Conservation (phyloP, 352 stramenopile genomes). For the Aphanomyces stellatus region DNA sequence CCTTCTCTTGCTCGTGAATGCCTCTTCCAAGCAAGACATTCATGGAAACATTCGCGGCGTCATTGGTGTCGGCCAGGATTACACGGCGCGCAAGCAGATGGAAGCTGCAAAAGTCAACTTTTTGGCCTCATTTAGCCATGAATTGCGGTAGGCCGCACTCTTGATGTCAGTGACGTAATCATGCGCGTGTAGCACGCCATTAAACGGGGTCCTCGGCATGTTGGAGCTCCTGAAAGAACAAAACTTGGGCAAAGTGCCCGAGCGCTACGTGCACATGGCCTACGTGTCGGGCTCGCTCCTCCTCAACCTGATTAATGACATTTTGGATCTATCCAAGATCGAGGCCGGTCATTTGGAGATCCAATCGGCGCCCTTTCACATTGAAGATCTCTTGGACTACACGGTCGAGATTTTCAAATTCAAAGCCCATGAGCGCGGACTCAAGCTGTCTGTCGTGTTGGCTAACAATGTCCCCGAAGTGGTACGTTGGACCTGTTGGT, state of each 20-base stretch:
- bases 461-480: slow-evolving; percentile 51
- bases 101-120: slow-evolving; percentile 83
- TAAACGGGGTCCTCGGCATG: slow-evolving; percentile 81
- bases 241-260: slow-evolving; percentile 46
- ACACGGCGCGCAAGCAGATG: slow-evolving; percentile 84
- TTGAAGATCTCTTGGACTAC: slow-evolving; percentile 76
- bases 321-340: slow-evolving; percentile 90
- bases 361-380: slow-evolving; percentile 73
- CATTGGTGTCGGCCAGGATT: slow-evolving; percentile 89
- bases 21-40: slow-evolving; percentile 84
- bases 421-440: slow-evolving; percentile 70
- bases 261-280: slow-evolving; percentile 79
- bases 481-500: slow-evolving; percentile 5
- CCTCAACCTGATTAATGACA: slow-evolving; percentile 88
- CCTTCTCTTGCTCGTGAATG: slow-evolving; percentile 68
- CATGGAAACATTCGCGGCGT: slow-evolving; percentile 89
- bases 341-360: slow-evolving; percentile 88
- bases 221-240: slow-evolving; percentile 72
- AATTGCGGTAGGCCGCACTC: slow-evolving; percentile 29
- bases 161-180: neutral
- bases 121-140: slow-evolving; percentile 76
- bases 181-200: slow-evolving; percentile 33
- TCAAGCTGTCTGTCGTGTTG: slow-evolving; percentile 77
- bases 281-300: slow-evolving; percentile 81
- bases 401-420: slow-evolving; percentile 88